Base-by-base conservation (phyloP, 129 eudicot genomes). In the Flaveria trinervia region DNA sequence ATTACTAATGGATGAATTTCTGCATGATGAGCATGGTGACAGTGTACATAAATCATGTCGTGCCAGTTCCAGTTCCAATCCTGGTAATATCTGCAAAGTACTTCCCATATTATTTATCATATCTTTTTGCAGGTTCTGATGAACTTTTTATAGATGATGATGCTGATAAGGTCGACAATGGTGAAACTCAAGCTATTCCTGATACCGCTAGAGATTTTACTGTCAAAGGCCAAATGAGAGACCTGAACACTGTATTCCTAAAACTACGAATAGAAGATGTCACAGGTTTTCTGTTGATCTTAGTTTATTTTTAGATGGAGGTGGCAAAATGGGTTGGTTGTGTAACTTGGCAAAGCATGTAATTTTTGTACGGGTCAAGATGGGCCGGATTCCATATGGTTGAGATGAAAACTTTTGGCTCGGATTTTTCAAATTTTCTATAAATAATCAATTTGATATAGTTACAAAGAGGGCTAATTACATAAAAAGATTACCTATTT, bases 161-260 rank as follows among this genome's bases (percentile, higher is more conserved):
- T 68, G 79, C 25, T 1, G 83, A 79, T 41, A 73, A 71, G 81
- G 52, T 72, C 66, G 85, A 81, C 72, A 76, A 64, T 67, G 86
- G 79, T 23, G 71, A 72, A 68, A 43, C 67, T 45, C 72, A 86
- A 45, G 11, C 73, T 23, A 65, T 62, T 71, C 66, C 56, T 49
- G 98, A 86, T 73, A 84, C 85, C 25, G 74, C 83, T 41, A 84
- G 89, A 67, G 97, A 85, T 74, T 85, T 91, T 77, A 87, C 86
- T 48, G 91, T 95, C 44, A 81, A 88, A 73, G 99, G 99, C 45
- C 88, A 91, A 74, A 89, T 88, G 85, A 89, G 84, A 81, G 97
- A 91, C 85, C 87, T 84, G 16, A 91, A 95, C 55, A 91, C 96
- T 15, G 89, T 95, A 81, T 91, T 91, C 80, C 80, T 95, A 20